Conservation (phyloP, 1,284 basidiomycete genomes). For the Puccinia hordei region DNA sequence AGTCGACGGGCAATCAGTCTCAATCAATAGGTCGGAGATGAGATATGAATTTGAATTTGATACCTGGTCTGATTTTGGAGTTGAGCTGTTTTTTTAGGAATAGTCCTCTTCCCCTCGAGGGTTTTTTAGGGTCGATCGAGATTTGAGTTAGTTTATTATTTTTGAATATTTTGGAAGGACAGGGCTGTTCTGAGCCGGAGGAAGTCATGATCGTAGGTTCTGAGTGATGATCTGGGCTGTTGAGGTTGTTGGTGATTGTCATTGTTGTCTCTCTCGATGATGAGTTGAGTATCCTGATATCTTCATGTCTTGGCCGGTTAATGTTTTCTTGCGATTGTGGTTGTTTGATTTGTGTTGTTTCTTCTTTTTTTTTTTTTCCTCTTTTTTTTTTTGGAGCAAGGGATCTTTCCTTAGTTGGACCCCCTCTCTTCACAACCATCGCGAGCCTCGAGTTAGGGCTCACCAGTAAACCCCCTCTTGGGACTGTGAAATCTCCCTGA, state of each 20-base stretch:
- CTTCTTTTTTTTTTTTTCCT: background rate
- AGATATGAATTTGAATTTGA: background rate
- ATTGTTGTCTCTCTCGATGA: background rate
- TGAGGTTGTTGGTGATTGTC: background rate
- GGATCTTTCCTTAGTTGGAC: background rate
- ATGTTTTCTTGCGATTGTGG: background rate
- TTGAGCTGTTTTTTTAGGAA: slow-evolving; percentile 6
- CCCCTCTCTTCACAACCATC: background rate
- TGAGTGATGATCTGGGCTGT: background rate
- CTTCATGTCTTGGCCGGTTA: slow-evolving; percentile 1
- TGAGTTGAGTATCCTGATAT: background rate
- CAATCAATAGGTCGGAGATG: background rate
- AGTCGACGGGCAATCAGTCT: background rate
- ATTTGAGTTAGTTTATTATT: background rate
- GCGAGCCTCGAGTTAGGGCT: background rate
- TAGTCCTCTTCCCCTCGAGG: slow-evolving; percentile 4
- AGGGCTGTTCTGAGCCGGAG: background rate
- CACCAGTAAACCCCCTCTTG: background rate
- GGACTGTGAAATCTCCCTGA: too few relatives aligned
- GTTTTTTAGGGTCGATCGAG: slow-evolving; percentile 5
- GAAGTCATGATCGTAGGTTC: background rate
- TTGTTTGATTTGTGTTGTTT: too few relatives aligned
- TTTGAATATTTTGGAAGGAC: slow-evolving; percentile 9
- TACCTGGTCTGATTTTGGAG: slow-evolving; percentile 30
- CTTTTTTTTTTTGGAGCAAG: background rate